Base-by-base conservation (phyloP, 495 filamentous ascomycete species). In the Xylaria bambusicola region DNA sequence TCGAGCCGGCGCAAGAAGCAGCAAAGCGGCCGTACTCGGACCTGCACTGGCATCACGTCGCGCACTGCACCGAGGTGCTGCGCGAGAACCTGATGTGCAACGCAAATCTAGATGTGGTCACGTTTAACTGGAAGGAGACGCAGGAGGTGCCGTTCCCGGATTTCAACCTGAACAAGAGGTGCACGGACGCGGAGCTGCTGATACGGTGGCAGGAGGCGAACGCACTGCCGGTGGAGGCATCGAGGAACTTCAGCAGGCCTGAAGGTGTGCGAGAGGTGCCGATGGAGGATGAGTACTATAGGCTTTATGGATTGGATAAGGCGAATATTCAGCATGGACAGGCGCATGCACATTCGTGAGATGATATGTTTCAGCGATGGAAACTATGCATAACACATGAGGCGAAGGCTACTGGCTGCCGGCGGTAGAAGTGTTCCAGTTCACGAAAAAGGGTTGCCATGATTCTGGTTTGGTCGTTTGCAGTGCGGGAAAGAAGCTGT, bases 81-180 rank as follows among this genome's bases (percentile, higher is more conserved):
- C 44, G 63, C 5, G 48, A 74, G 62, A 63, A 60, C 27, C 24
- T 72, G 8, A 56, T 62, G 49, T 73, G 72, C 46, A 58, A 33
- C n/a, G 61, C 53, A 0, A 66, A 64, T 42, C 47, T 67, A 10
- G 68, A 66, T 52, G 36, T 72, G 41, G 45, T 66, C 6, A 62
- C 58, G 35, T 58, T 57, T 35, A 62, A 68, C 44, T 71, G 65
- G 68, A 66, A 61, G 33, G 69, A 69, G 33, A 66, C 53, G 23
- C 64, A 70, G 31, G 15, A 52, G 1, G 9, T 24, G 26, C 71
- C 70, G n/a, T 74, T 60, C 35, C 70, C 73, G 33, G 73, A 76
- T 38, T 71, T 73, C 41, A 63, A 38, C 17, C 42, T 68, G 29
- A 60, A 69, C 26, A 62, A 67, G 20, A 60, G 62, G 29, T 73